These are phyloP conservation scores for Trametes sp. DNA, from an alignment of 1,284 basidiomycete species.

Conservation along the genomic window DNA sequence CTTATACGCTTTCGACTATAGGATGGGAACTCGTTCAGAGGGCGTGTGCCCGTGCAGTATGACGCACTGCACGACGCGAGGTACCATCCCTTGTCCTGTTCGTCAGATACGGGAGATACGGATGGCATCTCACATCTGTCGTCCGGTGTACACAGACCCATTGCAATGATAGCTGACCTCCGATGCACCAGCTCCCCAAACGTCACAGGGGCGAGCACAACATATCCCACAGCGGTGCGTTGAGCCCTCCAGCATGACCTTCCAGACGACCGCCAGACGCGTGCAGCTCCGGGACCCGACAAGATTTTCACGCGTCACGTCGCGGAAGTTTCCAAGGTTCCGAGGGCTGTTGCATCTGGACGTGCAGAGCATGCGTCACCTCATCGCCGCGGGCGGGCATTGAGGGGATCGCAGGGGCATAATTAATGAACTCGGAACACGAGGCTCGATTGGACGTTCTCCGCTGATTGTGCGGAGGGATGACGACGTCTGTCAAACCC, in stretches of 20 bases:
- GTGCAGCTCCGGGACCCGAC: background rate
- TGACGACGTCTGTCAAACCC: slow-evolving; percentile 3
- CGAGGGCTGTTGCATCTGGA: background rate
- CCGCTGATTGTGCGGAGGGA: slow-evolving; percentile 11
- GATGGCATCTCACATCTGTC: background rate
- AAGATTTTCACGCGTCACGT: background rate
- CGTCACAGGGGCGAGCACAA: slow-evolving; percentile 9
- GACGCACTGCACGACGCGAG: background rate
- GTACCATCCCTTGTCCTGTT: background rate
- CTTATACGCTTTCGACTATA: slow-evolving; percentile 1
- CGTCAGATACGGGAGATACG: background rate
- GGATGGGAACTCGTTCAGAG: background rate
- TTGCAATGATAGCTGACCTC: background rate
- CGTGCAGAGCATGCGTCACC: background rate
- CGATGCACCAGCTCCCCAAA: slow-evolving; percentile 3
- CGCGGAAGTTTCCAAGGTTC: background rate
- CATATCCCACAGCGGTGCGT: background rate
- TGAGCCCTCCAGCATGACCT: background rate
- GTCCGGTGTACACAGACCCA: background rate
- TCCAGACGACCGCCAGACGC: background rate
- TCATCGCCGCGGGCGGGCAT: slow-evolving; percentile 6
- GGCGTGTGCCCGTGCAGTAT: background rate
- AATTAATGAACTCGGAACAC: slow-evolving; percentile 5
- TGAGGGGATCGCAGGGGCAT: background rate
- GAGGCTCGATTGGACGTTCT: slow-evolving; percentile 5